Conservation (phyloP, 2,329 filamentous ascomycete genomes). For the Fonsecaea nubica region DNA sequence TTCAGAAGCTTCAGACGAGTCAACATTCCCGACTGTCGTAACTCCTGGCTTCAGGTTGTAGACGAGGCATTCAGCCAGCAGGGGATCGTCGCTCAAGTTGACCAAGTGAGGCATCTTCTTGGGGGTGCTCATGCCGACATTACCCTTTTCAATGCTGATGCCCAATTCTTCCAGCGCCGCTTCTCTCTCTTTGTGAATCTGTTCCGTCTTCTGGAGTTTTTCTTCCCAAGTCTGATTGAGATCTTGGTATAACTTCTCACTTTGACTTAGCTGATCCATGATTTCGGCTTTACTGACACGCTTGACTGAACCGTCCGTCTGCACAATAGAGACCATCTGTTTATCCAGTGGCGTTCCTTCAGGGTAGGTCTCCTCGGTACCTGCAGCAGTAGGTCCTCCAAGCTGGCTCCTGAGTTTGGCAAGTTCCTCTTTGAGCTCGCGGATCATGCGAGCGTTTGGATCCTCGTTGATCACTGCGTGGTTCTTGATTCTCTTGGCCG, state of each 20-base stretch:
- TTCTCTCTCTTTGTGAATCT: slow-evolving; percentile 97
- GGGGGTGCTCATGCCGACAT: slow-evolving; percentile 90
- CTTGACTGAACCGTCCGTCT: slow-evolving; percentile 82
- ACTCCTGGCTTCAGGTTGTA: slow-evolving; percentile 97
- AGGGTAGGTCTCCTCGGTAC: slow-evolving; percentile 80
- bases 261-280: slow-evolving; percentile 92
- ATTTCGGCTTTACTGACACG: slow-evolving; percentile 99
- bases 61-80: slow-evolving; percentile 92
- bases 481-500: slow-evolving; percentile 99
- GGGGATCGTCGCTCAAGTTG: slow-evolving; percentile 91
- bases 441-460: slow-evolving; percentile 97
- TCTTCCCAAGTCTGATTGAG: slow-evolving; percentile 99
- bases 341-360: slow-evolving; percentile 91
- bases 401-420: slow-evolving; percentile 85
- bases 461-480: slow-evolving; percentile 99
- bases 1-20: slow-evolving; percentile 81
- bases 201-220: slow-evolving; percentile 91
- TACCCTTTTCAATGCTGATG: slow-evolving; percentile 98
- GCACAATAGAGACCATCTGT: slow-evolving; percentile 93
- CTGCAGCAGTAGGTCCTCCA: slow-evolving; percentile 57
- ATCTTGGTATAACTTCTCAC: slow-evolving; percentile 93
- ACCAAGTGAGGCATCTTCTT: slow-evolving; percentile 99
- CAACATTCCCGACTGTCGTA: slow-evolving; percentile 93
- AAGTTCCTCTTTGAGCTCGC: slow-evolving; percentile 95
- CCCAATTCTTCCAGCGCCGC: slow-evolving; percentile 93